phyloP scores from a whole-genome alignment of 345 rosid genomes.

The Citrus trifoliata region DNA sequence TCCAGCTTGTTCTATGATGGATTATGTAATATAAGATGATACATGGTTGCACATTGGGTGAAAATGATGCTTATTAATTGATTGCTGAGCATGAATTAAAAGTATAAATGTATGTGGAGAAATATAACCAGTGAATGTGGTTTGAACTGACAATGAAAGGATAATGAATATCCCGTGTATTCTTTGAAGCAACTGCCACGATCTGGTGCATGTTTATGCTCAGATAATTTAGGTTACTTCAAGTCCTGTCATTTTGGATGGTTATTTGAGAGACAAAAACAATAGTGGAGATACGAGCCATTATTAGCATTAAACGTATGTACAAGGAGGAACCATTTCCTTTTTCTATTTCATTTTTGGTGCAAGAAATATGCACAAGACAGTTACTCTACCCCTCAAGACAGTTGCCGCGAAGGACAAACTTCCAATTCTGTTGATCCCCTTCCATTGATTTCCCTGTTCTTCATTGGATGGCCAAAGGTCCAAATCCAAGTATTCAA shows the following conservation, averaged over 20 bases:
- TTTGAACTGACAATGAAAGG: not conserved
- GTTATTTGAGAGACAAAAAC: not conserved
- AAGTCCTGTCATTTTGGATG: not conserved
- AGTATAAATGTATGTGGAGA: not conserved
- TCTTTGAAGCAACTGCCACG: not conserved
- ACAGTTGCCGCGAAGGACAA: not conserved
- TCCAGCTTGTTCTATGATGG: not conserved
- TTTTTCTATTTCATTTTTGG: not conserved
- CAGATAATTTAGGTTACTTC: not conserved
- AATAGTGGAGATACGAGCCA: not conserved
- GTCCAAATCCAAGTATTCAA: not conserved
- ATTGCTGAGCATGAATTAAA: not conserved
- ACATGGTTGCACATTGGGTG: not conserved
- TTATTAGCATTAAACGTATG: not conserved
- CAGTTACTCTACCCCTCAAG: not conserved
- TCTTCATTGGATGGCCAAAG: not conserved
- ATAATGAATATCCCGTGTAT: too few relatives aligned
- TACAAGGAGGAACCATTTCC: not conserved
- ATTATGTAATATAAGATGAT: not conserved
- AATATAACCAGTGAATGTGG: not conserved
- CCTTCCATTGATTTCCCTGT: not conserved
- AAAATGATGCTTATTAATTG: not conserved
- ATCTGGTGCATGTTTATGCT: not conserved
- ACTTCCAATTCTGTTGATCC: not conserved
- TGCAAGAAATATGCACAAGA: not conserved